Conservation (phyloP, 495 filamentous ascomycete genomes). For the Bacidia gigantensis region DNA sequence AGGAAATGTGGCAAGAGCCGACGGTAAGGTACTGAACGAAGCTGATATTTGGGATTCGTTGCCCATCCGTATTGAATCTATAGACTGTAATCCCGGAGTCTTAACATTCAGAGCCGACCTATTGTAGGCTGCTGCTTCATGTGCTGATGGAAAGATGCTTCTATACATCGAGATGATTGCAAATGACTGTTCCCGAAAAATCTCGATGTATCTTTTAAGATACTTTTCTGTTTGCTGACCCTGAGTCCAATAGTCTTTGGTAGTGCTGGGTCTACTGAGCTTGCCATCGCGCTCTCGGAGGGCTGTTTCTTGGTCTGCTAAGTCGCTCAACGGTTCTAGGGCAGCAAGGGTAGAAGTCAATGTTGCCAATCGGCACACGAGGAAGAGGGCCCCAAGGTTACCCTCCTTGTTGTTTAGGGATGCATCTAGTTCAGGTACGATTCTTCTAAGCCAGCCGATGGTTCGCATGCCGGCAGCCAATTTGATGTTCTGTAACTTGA, state of each 20-base stretch:
- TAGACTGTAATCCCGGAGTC: constrained; percentile 14
- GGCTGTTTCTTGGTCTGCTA: constrained; percentile 76
- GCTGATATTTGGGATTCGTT: constrained; percentile 25
- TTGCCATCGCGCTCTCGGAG: constrained; percentile 23
- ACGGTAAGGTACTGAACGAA: constrained; percentile 54
- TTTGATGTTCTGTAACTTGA: constrained; percentile 68
- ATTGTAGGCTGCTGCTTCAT: constrained; percentile 23
- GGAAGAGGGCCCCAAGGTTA: constrained; percentile 68
- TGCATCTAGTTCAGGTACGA: constrained; percentile 64
- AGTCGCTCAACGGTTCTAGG: constrained; percentile 68
- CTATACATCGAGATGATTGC: constrained; percentile 85
- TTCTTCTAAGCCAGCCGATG: constrained; percentile 78
- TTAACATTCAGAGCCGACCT: constrained; percentile 25
- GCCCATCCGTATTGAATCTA: constrained; percentile 12
- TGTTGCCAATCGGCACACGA: constrained; percentile 72
- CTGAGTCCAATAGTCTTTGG: constrained; percentile 41
- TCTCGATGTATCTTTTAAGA: constrained; percentile 91
- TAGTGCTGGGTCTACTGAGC: constrained; percentile 4
- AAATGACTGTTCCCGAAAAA: constrained; percentile 96
- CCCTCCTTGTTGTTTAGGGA: constrained; percentile 31
- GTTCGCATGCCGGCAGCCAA: constrained; percentile 84
- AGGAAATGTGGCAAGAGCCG: constrained; percentile 71
- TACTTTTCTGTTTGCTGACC: constrained; percentile 92
- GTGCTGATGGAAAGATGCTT: constrained; percentile 55
- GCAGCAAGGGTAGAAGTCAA: constrained; percentile 70